Evolutionary conservation across 2,329 filamentous ascomycete species (phyloP).

Genomic region (Ceratocystis ficicola): DNA sequence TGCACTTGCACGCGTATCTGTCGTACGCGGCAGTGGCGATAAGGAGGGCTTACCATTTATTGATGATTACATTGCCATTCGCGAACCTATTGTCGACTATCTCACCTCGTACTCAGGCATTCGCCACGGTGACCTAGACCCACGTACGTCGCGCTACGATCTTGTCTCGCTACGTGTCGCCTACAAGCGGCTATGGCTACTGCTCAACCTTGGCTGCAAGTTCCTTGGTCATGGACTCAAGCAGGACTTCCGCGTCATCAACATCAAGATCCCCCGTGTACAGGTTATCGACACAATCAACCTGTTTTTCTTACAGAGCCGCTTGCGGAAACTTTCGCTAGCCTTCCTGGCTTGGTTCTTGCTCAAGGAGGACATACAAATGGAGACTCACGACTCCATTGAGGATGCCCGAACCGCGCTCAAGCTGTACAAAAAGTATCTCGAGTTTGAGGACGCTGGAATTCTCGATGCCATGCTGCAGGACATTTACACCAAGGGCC

Average conservation of each 20-base stretch:
- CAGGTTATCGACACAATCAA: constrained; percentile 94
- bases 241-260: constrained; percentile 95
- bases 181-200: constrained; percentile 96
- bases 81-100: constrained; percentile 87
- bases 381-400: constrained; percentile 85
- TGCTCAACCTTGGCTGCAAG: constrained; percentile 84
- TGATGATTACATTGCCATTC: constrained; percentile 90
- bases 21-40: constrained; percentile 67
- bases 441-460: constrained; percentile 78
- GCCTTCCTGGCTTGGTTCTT: constrained; percentile 86
- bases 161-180: constrained; percentile 78
- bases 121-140: constrained; percentile 70
- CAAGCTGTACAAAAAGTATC: constrained; percentile 76
- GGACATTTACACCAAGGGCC: constrained; percentile 58
- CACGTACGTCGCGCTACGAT: constrained; percentile 63
- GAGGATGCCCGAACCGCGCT: constrained; percentile 88
- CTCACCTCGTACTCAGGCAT: constrained; percentile 91
- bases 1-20: constrained; percentile 83
- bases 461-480: constrained; percentile 72
- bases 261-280: constrained; percentile 81
- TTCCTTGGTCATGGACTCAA: constrained; percentile 90
- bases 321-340: constrained; percentile 75
- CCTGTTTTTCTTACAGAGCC: constrained; percentile 70
- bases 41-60: constrained; percentile 80
- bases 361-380: constrained; percentile 86